Evolutionary conservation across 305 asterid species (phyloP), one percentile per base, ranked within the genome.

Genomic region (Solanum hybrid): DNA sequence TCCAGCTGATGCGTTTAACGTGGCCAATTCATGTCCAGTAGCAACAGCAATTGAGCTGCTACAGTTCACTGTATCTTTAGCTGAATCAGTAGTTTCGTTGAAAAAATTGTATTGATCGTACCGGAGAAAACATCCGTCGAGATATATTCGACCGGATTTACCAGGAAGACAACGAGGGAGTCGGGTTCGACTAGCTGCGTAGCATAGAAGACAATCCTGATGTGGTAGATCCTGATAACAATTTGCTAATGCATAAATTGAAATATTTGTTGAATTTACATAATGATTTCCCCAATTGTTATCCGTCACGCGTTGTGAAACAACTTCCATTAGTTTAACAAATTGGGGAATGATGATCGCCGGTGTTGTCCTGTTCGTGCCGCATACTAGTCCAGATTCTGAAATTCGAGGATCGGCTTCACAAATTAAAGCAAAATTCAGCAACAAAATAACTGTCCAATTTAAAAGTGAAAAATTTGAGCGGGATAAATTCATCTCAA

Each of bases 101-200:
- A 91, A 93, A 31, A 97, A 97, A 2, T 82, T 90, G 89, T 95
- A 92, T 2, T 78, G 68, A 17, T 96, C 98, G 90, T 96, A 96
- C 5, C 99, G 96, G 17, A 97, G 93, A 91, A 96, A 97, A 90
- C 99, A 97, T 0, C 99, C 99, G 79, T 97, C 99, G 88, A 97
- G 96, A 89, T 89, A 97, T 20, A 97, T 89, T 20, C 98, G 96
- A 76, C 96, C 98, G 36, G 93, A 89, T 79, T 88, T 82, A 15
- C 91, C 85, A 1, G 99, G 98, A 12, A 96, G 93, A 92, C 99
- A 97, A 37, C 96, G 95, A 2, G 98, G 98, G 36, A 97, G 92
- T 81, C 93, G 93, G 29, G 98, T 97, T 20, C 98, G 97, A 84
- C 96, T 95, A 8, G 94, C 93, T 57, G 97, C 98, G 90, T 92